These are phyloP conservation scores for Colletotrichum tanaceti DNA, from an alignment of 2,329 filamentous ascomycete genomes.

Conservation along the genomic window DNA sequence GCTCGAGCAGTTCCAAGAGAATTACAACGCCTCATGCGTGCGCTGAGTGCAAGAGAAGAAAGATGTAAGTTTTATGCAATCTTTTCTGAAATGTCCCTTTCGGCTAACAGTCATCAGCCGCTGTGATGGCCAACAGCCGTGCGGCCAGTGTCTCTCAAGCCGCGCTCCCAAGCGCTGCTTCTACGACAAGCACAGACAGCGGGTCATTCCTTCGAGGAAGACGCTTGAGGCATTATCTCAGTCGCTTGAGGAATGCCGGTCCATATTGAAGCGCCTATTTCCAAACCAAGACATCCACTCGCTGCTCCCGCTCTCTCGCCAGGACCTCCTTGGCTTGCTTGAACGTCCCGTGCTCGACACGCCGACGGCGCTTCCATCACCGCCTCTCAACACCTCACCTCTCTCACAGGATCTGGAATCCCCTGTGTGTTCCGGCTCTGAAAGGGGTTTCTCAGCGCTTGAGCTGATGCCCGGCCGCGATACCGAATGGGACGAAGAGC, in stretches of 20 bases:
- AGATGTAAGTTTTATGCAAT: conserved; percentile 66
- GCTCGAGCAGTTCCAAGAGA: conserved; percentile 56
- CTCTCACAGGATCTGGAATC: conserved; percentile 61
- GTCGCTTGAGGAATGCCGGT: conserved; percentile 73
- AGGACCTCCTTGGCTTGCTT: conserved; percentile 69
- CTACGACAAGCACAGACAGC: conserved; percentile 83
- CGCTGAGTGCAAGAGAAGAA: conserved; percentile 81
- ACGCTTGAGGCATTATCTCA: conserved; percentile 73
- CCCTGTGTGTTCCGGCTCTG: conserved; percentile 61
- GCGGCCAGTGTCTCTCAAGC: conserved; percentile 85
- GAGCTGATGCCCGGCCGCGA: conserved; percentile 77
- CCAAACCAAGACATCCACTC: conserved; percentile 66
- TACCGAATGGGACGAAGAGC: conserved; percentile 75
- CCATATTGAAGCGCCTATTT: conserved; percentile 71
- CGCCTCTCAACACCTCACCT: conserved; percentile 63
- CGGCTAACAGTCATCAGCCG: conserved; percentile 58
- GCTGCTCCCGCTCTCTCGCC: conserved; percentile 65
- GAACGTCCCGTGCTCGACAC: conserved; percentile 58
- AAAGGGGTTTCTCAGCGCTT: conserved; percentile 63
- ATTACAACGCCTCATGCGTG: conserved; percentile 73
- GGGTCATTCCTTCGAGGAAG: conserved; percentile 83
- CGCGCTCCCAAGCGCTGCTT: conserved; percentile 82
- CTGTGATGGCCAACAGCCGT: conserved; percentile 84
- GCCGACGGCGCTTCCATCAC: conserved; percentile 59
- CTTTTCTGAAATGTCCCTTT: neutral